Percentiles rank a stretch among this genome's conserved stretches.
These are phyloP conservation scores for Peniophora sp. DNA, from an alignment of 1,284 basidiomycete species.

Conservation along the genomic window DNA sequence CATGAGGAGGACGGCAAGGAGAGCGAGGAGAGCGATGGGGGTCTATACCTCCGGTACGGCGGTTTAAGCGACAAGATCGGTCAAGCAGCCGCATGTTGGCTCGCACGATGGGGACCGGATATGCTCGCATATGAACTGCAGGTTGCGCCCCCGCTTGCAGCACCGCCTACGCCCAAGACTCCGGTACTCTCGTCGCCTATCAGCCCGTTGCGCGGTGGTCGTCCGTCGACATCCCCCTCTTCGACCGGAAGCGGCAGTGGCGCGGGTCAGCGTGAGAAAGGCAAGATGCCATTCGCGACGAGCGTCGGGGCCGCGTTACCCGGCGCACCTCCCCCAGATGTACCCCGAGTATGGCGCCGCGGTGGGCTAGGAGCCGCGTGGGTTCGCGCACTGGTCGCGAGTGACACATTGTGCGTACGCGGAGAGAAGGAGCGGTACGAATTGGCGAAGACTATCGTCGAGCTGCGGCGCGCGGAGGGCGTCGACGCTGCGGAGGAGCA, in stretches of 20 bases:
- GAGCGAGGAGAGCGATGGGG: not conserved
- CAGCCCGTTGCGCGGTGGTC: not conserved
- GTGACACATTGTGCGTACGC: slow-evolving; percentile 75
- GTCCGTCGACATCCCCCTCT: not conserved
- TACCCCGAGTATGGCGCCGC: slow-evolving; percentile 56
- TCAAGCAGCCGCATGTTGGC: slow-evolving; percentile 84
- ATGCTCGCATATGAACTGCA: slow-evolving; percentile 63
- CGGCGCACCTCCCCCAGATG: slow-evolving; percentile 6
- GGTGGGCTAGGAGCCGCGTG: slow-evolving; percentile 68
- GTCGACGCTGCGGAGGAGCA: slow-evolving; percentile 49
- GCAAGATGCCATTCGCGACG: not conserved
- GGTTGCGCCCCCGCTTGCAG: slow-evolving; percentile 6
- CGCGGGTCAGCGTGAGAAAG: not conserved
- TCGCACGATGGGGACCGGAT: slow-evolving; percentile 80
- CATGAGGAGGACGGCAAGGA: not conserved
- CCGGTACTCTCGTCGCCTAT: slow-evolving; percentile 1
- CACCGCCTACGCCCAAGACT: not conserved
- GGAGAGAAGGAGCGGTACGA: slow-evolving; percentile 79
- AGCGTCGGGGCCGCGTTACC: not conserved
- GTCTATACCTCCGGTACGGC: slow-evolving; percentile 63
- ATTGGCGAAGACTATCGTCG: slow-evolving; percentile 69
- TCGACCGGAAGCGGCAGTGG: not conserved
- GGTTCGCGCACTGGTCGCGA: slow-evolving; percentile 68
- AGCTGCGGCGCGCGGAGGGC: slow-evolving; percentile 53
- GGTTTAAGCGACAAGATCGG: slow-evolving; percentile 84